Conservation (phyloP, 495 filamentous ascomycete species). For the Hyphodiscus hymeniophilus region DNA sequence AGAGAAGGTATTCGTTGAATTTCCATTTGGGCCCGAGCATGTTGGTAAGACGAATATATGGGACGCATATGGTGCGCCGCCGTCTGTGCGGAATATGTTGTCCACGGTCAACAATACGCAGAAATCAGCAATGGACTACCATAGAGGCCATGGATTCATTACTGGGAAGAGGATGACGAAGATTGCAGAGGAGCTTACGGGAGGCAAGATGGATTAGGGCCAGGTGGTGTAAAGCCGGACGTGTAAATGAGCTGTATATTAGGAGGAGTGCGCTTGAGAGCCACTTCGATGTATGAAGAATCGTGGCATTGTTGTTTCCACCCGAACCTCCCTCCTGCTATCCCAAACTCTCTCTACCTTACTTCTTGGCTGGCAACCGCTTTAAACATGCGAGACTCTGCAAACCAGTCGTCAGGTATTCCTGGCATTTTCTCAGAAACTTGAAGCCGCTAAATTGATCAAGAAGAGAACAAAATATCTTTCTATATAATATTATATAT, state of each 20-base stretch:
- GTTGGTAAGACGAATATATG: slow-evolving; percentile 43
- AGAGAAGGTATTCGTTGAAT: slow-evolving; percentile 47
- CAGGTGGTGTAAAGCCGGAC: slow-evolving; percentile 22
- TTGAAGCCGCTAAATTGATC: too few species aligned
- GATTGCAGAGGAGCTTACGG: slow-evolving; percentile 60
- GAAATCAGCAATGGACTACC: slow-evolving; percentile 9
- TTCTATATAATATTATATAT: too few species aligned
- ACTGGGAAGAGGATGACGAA: slow-evolving; percentile 49
- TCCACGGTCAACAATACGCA: slow-evolving; percentile 24
- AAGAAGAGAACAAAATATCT: too few species aligned
- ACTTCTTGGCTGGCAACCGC: too few species aligned
- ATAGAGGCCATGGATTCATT: slow-evolving; percentile 9
- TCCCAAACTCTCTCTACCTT: too few species aligned
- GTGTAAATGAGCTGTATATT: slow-evolving; percentile 25
- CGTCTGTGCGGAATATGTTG: slow-evolving; percentile 40
- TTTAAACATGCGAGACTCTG: too few species aligned
- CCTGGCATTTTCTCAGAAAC: too few species aligned
- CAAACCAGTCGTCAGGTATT: too few species aligned
- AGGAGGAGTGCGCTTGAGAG: background rate
- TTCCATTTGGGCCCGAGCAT: slow-evolving; percentile 25
- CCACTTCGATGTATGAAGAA: too few species aligned
- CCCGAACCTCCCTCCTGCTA: too few species aligned
- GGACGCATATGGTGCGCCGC: slow-evolving; percentile 43
- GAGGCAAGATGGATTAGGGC: slow-evolving; percentile 48
- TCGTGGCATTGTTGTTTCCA: too few species aligned